phyloP scores from a whole-genome alignment of 306 rosid genomes.

The Castanea mollissima region DNA sequence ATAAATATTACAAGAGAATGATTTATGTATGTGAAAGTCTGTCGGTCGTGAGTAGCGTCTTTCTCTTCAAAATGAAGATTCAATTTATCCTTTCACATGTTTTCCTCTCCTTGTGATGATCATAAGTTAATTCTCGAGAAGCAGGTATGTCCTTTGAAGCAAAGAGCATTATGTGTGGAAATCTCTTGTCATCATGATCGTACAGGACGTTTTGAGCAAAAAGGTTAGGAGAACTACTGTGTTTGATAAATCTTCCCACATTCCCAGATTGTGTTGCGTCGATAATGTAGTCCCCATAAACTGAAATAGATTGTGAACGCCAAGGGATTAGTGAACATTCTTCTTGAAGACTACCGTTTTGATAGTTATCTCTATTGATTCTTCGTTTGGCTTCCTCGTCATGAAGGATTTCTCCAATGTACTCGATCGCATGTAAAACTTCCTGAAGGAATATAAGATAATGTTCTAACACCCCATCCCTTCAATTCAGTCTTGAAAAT shows the following conservation, averaged over 20 bases:
- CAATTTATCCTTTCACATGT: too few relatives aligned
- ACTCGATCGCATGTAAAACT: slow-evolving; percentile 49
- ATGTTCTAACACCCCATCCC: slow-evolving; percentile 54
- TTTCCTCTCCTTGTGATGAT: not conserved
- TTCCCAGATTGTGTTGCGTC: slow-evolving; percentile 31
- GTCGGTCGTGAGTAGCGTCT: too few relatives aligned
- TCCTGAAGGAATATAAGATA: slow-evolving; percentile 34
- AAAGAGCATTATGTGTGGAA: slow-evolving; percentile 34
- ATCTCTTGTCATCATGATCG: slow-evolving; percentile 11
- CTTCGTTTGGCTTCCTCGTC: not conserved
- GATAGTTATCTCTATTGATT: not conserved
- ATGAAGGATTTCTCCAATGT: slow-evolving; percentile 29
- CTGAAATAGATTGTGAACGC: not conserved
- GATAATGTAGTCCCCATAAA: slow-evolving; percentile 24
- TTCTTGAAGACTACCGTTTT: slow-evolving; percentile 9
- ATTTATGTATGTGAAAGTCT: too few relatives aligned
- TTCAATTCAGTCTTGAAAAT: slow-evolving; percentile 23
- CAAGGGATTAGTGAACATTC: not conserved
- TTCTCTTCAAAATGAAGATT: too few relatives aligned
- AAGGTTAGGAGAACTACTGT: slow-evolving; percentile 35
- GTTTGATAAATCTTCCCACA: slow-evolving; percentile 38
- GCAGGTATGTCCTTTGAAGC: slow-evolving; percentile 34
- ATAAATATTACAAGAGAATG: too few relatives aligned
- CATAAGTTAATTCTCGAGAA: slow-evolving; percentile 26
- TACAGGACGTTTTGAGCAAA: slow-evolving; percentile 13